Base-by-base conservation (phyloP, 768 basidiomycete genomes). In the Mrakia gelida region DNA sequence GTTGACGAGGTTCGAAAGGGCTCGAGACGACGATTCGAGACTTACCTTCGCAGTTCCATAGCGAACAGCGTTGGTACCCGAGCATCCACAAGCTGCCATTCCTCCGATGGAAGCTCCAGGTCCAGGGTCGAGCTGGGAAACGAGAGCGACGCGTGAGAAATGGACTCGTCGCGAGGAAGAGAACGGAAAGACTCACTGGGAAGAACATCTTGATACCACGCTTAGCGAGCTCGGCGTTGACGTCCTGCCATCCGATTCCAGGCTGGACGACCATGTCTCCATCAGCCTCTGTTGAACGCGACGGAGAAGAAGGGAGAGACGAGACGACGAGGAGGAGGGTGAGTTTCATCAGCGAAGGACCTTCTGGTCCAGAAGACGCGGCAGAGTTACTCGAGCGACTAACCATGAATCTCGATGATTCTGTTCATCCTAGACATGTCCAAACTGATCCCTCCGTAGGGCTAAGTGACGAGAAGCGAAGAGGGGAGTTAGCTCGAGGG, bases 161-260 rank as follows among this genome's bases (percentile, higher is more conserved):
- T 61, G 21, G 4, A 21, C 21, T 21, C 65, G 21, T 7, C 28
- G 59, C 59, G 23, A 62, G 61, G 6, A 61, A 28, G 15, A 16
- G 62, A 67, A 30, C 15, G 41, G 13, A 45, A 3, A 9, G 38
- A 68, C 75, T 28, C 80, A 94, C 91, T 13, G 94, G 94, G 83
- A 96, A 95, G 86, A 96, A 95, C 13, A 95, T 85, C 3, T 92
- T 90, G 75, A 93, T 90, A 5, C 90, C 91, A 83, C 88, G 87
- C 13, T 89, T 88, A 80, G 89, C 89, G 45, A 97, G 87, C 5
- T 87, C 85, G 11, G 86, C 84, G 81, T 93, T 94, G 77, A 94
- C 89, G 75, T 91, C 90, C 82, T 92, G 91, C 92, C 92, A 94
- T 28, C 88, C 86, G 32, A 89, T 86, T 13, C 93, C 93, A 77